Conservation (phyloP, 805 yeast genomes). For the Yarrowia sp. region DNA sequence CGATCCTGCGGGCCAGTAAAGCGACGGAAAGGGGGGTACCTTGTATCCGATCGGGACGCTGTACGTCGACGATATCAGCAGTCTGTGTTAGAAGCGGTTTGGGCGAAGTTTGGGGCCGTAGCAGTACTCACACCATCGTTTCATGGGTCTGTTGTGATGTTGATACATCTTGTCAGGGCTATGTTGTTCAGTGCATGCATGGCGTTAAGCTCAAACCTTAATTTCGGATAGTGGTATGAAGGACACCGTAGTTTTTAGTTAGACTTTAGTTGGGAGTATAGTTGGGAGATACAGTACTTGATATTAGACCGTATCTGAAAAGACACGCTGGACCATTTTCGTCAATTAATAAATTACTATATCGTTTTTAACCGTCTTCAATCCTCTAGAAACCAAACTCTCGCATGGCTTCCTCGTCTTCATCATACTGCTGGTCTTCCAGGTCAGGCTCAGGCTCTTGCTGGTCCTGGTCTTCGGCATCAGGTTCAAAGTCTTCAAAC, state of each 20-base stretch:
- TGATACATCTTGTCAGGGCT: background rate
- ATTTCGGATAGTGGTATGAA: background rate
- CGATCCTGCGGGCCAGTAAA: constrained; percentile 69
- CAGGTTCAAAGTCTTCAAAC: constrained; percentile 8
- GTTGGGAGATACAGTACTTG: background rate
- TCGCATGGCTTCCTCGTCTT: constrained; percentile 13
- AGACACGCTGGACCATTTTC: too few species aligned
- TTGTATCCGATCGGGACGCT: constrained; percentile 78
- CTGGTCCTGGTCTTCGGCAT: background rate
- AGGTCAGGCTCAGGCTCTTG: constrained; percentile 4
- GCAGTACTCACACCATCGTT: constrained; percentile 23
- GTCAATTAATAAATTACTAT: background rate
- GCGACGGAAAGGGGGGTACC: constrained; percentile 80
- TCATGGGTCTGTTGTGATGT: constrained; percentile 19
- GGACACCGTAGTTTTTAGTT: too few species aligned
- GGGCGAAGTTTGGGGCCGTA: background rate
- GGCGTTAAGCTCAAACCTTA: background rate
- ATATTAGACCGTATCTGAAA: background rate
- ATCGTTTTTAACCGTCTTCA: too few species aligned
- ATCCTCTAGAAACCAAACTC: constrained; percentile 9
- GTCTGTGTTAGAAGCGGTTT: constrained; percentile 17
- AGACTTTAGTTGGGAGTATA: background rate
- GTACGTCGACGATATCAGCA: constrained; percentile 29
- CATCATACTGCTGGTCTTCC: constrained; percentile 4
- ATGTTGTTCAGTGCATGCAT: background rate